Evolutionary conservation across 1,284 basidiomycete genomes (phyloP).

Genomic region (Porodaedalea pini): DNA sequence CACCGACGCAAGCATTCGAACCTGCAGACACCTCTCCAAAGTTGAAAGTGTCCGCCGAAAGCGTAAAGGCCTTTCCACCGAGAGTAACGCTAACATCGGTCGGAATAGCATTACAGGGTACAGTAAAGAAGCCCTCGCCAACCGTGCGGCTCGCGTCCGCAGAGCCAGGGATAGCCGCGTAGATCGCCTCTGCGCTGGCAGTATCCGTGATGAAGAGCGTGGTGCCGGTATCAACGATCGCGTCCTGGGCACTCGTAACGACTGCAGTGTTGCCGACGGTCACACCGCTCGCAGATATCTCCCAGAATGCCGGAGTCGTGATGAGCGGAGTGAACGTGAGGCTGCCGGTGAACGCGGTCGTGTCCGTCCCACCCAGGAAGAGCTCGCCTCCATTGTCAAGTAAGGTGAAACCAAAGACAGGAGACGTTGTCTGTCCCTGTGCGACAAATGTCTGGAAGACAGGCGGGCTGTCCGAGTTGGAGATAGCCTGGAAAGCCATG

Average conservation of each 20-base stretch:
- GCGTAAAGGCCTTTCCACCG: conserved; percentile 21
- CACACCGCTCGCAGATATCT: conserved; percentile 27
- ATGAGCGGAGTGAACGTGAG: conserved; percentile 18
- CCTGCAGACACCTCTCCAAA: conserved; percentile 24
- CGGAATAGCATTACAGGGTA: conserved; percentile 22
- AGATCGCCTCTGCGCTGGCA: conserved; percentile 41
- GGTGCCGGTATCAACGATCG: conserved; percentile 36
- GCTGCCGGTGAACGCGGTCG: conserved; percentile 15
- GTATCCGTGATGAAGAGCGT: conserved; percentile 52
- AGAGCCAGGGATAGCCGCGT: conserved; percentile 42
- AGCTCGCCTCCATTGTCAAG: conserved; percentile 45
- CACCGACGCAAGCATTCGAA: conserved; percentile 24
- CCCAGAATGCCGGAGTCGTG: conserved; percentile 30
- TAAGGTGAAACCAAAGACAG: conserved; percentile 49
- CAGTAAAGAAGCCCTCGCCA: conserved; percentile 24
- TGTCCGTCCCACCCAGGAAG: conserved; percentile 48
- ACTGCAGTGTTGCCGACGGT: conserved; percentile 24
- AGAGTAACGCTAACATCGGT: conserved; percentile 20
- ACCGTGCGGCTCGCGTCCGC: conserved; percentile 18
- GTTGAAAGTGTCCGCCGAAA: conserved; percentile 22
- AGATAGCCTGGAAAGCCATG: conserved; percentile 30
- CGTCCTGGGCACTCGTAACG: conserved; percentile 20
- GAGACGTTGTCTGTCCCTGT: conserved; percentile 31
- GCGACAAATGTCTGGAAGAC: conserved; percentile 32
- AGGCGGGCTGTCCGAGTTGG: conserved; percentile 22